Evolutionary conservation across 768 basidiomycete genomes (phyloP), one percentile per base, ranked within the genome.

Genomic region (Strobilomyces confusus): DNA sequence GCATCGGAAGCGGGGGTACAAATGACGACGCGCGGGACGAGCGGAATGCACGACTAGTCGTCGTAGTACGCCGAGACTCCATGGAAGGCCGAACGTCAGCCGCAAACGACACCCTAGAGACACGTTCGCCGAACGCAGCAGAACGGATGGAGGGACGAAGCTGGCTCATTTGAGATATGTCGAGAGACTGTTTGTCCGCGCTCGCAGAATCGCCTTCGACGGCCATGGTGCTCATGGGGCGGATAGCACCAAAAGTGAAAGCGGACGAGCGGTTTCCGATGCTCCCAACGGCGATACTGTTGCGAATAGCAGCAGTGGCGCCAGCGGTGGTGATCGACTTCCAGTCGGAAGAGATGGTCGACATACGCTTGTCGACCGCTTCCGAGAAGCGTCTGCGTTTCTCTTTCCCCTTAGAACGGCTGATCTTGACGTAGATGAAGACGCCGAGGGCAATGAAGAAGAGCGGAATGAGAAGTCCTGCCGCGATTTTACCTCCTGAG

Each of bases 301-400:
- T 78, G 54, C 89, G 80, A 58, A 92, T 85, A 12, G 87, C 90
- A 32, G 83, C 87, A 20, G 75, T 74, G 1, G 89, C 90, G 44
- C 87, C 89, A 5, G 80, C 83, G 6, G 75, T 73, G 9, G 84
- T 80, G 60, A 90, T 82, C 41, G 78, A 76, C 66, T 84, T 86
- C 89, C 89, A 92, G 63, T 90, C 86, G 19, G 77, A 72, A 7
- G 83, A 84, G 58, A 91, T 88, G 45, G 85, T 87, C 2, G 83
- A 86, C 89, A 92, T 91, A 67, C 89, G 86, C 68, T 82, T 83
- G 72, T 92, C 89, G 67, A 92, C 68, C 11, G 75, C 79, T 65
- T 83, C 77, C 37, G 78, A 82, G 76, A 81, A 92, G 20, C 75
- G 75, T 66, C 72, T 77, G 62, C 80, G 75, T 65, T 86, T 77